These are phyloP conservation scores for Cladosporium sp. DNA, from an alignment of 2,329 filamentous ascomycete genomes.

Conservation along the genomic window DNA sequence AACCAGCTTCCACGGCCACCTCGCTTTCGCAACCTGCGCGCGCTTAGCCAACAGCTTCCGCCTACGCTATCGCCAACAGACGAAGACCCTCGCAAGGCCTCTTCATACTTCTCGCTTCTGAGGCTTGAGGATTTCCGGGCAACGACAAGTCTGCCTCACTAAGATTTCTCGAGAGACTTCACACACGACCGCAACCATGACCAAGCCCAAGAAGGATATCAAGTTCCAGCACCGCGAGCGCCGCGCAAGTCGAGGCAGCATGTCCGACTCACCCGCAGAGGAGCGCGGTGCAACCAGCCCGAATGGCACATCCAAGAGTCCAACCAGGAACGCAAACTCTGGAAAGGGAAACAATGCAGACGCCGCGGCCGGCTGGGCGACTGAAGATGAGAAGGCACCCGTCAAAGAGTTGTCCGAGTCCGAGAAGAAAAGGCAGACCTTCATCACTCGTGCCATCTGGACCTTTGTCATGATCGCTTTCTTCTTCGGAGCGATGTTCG, in stretches of 20 bases:
- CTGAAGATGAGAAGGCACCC: conserved; percentile 30
- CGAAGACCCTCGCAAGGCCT: background rate
- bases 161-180: background rate
- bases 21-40: conserved; percentile 7
- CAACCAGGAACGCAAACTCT: conserved; percentile 41
- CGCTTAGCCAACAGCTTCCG: conserved; percentile 5
- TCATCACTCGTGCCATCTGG: conserved; percentile 96
- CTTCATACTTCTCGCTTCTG: too few relatives aligned
- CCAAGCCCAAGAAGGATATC: conserved; percentile 55
- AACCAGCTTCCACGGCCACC: background rate
- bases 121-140: background rate
- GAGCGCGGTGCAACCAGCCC: conserved; percentile 17
- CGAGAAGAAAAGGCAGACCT: conserved; percentile 98
- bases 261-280: conserved; percentile 46
- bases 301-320: conserved; percentile 49
- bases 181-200: conserved; percentile 35
- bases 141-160: background rate
- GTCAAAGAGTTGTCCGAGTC: conserved; percentile 58
- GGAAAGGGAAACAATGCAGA: conserved; percentile 22
- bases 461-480: conserved; percentile 93
- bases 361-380: conserved; percentile 31
- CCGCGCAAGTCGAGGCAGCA: conserved; percentile 60
- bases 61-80: conserved; percentile 2
- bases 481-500: conserved; percentile 91
- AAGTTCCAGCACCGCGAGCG: conserved; percentile 57